Conservation (phyloP, 2,329 filamentous ascomycete species). For the Pleurostoma richardsiae region DNA sequence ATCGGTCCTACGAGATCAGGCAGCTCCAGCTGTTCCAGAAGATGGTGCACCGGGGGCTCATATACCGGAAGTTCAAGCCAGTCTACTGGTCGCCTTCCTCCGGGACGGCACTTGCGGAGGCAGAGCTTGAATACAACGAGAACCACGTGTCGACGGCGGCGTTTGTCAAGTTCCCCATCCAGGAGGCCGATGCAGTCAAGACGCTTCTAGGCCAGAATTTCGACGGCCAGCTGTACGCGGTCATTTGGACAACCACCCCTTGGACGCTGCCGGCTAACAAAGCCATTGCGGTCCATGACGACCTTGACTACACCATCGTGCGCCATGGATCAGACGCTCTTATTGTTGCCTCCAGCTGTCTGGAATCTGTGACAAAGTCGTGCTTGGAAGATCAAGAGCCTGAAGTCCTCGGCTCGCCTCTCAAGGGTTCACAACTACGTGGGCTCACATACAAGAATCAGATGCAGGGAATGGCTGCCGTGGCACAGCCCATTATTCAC, state of each 20-base stretch:
- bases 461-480: slow-evolving; percentile 54
- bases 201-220: slow-evolving; percentile 26
- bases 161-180: slow-evolving; percentile 75
- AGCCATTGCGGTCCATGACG: slow-evolving; percentile 75
- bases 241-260: slow-evolving; percentile 98
- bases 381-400: slow-evolving; percentile 39
- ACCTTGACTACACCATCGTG: slow-evolving; percentile 70
- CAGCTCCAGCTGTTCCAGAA: slow-evolving; percentile 72
- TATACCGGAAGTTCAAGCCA: slow-evolving; percentile 75
- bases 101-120: slow-evolving; percentile 73
- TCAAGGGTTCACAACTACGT: slow-evolving; percentile 62
- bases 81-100: slow-evolving; percentile 86
- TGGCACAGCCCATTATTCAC: slow-evolving; percentile 66
- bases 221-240: slow-evolving; percentile 57
- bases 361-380: slow-evolving; percentile 51
- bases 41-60: slow-evolving; percentile 67
- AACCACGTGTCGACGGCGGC: slow-evolving; percentile 66
- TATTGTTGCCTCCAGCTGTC: slow-evolving; percentile 66
- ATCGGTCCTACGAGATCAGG: slow-evolving; percentile 65
- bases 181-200: slow-evolving; percentile 35
- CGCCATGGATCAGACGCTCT: slow-evolving; percentile 52
- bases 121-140: slow-evolving; percentile 79
- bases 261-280: slow-evolving; percentile 95
- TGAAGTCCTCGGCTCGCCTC: slow-evolving; percentile 45
- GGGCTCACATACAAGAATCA: slow-evolving; percentile 66